phyloP scores from a whole-genome alignment of 306 rosid species.

The Citrullus colocynthis region DNA sequence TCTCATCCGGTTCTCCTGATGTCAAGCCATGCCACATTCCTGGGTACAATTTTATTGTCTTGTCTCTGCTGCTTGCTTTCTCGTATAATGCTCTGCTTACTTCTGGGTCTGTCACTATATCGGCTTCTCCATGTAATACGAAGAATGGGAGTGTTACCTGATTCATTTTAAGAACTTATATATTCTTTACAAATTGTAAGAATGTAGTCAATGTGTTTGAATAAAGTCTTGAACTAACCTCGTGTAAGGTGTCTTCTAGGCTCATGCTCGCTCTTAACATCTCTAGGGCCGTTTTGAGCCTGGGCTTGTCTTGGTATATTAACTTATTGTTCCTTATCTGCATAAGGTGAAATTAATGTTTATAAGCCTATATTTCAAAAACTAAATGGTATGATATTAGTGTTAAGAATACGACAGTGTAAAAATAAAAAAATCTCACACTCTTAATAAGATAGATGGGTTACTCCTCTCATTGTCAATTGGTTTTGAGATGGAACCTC shows the following conservation, averaged over 20 bases:
- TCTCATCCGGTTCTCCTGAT: constrained; percentile 72
- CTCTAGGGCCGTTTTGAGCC: constrained; percentile 75
- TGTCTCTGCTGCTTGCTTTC: constrained; percentile 59
- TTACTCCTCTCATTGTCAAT: too few species aligned
- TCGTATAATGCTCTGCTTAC: constrained; percentile 64
- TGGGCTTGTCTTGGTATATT: constrained; percentile 78
- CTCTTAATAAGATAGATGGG: too few species aligned
- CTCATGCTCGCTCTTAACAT: constrained; percentile 58
- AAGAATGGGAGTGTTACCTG: constrained; percentile 67
- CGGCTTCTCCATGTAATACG: constrained; percentile 83
- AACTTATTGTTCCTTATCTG: constrained; percentile 72
- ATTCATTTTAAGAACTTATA: neutral
- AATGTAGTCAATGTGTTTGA: neutral
- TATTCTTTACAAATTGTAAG: neutral
- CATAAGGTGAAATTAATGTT: neutral
- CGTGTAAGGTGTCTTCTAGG: constrained; percentile 42
- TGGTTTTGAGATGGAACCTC: too few species aligned
- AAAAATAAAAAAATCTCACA: too few species aligned
- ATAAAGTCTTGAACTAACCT: constrained; percentile 22
- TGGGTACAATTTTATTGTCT: constrained; percentile 58
- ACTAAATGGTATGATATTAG: too few species aligned
- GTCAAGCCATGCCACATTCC: constrained; percentile 91
- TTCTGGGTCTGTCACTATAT: constrained; percentile 88
- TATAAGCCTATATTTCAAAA: too few species aligned
- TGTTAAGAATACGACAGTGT: too few species aligned